Conservation (phyloP, 2,329 filamentous ascomycete genomes). For the Cladosporium sp. region DNA sequence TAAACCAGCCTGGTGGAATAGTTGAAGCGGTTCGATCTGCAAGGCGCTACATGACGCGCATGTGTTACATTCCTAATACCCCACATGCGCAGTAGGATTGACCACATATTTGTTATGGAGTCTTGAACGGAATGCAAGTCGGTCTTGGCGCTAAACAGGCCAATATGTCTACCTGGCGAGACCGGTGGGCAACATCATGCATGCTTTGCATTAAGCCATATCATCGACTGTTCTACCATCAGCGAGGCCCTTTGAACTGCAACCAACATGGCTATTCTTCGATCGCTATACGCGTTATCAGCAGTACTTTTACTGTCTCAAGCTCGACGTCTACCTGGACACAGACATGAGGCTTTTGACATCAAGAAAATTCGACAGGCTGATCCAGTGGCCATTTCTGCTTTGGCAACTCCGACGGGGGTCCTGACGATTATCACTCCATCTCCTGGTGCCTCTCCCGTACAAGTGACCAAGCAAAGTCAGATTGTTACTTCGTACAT, state of each 20-base stretch:
- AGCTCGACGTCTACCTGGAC: constrained; percentile 20
- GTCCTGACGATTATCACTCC: constrained; percentile 37
- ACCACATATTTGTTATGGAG: constrained; percentile 29
- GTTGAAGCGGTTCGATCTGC: constrained; percentile 1
- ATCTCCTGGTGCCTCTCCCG: constrained; percentile 38
- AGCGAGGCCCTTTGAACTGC: not conserved
- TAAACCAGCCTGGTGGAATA: not conserved
- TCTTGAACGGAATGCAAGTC: constrained; percentile 24
- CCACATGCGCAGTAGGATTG: constrained; percentile 12
- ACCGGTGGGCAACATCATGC: constrained; percentile 3
- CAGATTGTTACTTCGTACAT: constrained; percentile 41
- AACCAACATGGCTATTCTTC: constrained; percentile 20
- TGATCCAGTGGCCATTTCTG: constrained; percentile 17
- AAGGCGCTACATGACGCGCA: constrained; percentile 5
- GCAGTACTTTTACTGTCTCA: constrained; percentile 18
- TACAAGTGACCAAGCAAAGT: constrained; percentile 39
- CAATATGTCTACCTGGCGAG: not conserved
- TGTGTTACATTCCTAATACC: constrained; percentile 24
- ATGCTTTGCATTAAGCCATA: not conserved
- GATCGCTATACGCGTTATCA: constrained; percentile 17
- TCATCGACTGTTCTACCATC: constrained; percentile 9
- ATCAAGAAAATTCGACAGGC: constrained; percentile 20
- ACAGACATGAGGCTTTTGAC: constrained; percentile 29
- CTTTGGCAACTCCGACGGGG: constrained; percentile 18
- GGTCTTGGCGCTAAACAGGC: constrained; percentile 2